These are phyloP conservation scores for Blastobotrys ciferrii DNA, from an alignment of 1,139 yeast species.

Conservation along the genomic window DNA sequence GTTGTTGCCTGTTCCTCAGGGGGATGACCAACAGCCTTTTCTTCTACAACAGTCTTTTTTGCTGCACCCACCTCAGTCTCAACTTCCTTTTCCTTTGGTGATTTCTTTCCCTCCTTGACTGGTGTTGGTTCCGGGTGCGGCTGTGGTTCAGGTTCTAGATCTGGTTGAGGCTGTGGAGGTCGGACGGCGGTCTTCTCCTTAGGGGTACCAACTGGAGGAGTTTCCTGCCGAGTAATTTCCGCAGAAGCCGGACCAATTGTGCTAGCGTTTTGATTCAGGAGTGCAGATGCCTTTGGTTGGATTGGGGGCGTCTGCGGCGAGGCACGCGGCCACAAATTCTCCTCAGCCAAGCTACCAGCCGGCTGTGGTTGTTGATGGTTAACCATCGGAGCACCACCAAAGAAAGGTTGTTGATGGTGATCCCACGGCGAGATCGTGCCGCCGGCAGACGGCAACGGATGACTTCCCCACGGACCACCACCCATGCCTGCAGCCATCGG, in stretches of 20 bases:
- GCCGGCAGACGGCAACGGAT: conserved; percentile 1
- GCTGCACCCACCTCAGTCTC: conserved; percentile 11
- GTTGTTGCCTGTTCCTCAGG: not conserved
- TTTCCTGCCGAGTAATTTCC: not conserved
- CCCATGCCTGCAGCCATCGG: not conserved
- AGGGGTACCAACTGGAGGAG: conserved; percentile 1
- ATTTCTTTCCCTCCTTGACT: not conserved
- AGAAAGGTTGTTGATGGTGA: conserved; percentile 3
- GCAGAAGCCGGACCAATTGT: not conserved
- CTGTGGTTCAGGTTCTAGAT: conserved; percentile 1
- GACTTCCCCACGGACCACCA: conserved; percentile 5
- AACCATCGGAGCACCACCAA: not conserved
- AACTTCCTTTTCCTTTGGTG: not conserved
- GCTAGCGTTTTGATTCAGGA: not conserved
- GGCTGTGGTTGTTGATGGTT: not conserved
- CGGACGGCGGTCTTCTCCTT: not conserved
- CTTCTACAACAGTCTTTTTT: not conserved
- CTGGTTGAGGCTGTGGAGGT: not conserved
- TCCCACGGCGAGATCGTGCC: conserved; percentile 5
- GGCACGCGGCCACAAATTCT: conserved; percentile 4
- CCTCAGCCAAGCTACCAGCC: not conserved
- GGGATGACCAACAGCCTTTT: conserved; percentile 2
- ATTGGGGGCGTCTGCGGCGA: not conserved
- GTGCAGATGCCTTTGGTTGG: conserved; percentile 3
- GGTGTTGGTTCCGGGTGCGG: no score